Evolutionary conservation across 2,329 filamentous ascomycete species (phyloP), one percentile per base, ranked within the genome.

Genomic region (Colletotrichum musicola): DNA sequence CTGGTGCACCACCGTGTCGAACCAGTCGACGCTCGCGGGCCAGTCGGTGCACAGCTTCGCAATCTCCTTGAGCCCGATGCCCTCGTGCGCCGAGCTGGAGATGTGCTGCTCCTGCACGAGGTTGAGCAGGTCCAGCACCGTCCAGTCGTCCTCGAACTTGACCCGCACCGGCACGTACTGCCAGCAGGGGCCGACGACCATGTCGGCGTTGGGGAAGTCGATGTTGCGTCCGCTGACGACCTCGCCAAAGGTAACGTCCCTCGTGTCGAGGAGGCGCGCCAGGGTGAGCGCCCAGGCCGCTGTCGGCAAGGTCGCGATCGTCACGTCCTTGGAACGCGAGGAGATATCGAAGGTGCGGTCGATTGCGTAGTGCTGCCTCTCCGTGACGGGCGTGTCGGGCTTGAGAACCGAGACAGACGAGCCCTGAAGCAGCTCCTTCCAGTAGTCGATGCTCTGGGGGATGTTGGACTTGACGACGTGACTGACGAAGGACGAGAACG

Each of bases 81-180:
- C 81, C 72, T 89, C 87, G 74, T 87, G 84, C 6, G 84, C 81
- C 70, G 88, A 85, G 71, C 84, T 85, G 56, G 85, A 81, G 50
- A 89, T 82, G 73, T 89, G 86, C 75, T 90, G 88, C 66, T 85
- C 79, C 76, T 90, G 86, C 20, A 89, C 82, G 64, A 81, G 77
- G 16, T 81, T 79, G 64, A 90, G 82, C 4, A 90, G 79, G 63
- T 89, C 85, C 2, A 82, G 70, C 0, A 80, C 85, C 3, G 82
- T 87, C 84, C 86, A 88, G 3, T 77, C 74, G 0, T 81, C 73
- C 3, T 81, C 78, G 73, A 92, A 88, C 30, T 79, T 79, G 14
- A 92, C 85, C 20, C 90, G 84, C 42, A 92, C 84, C 0, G 90
- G 90, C 1, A 90, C 83, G 74, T 91, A 89, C 72, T 92, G 90